A percentile compares a stretch with the other conserved stretches of the same genome.
These are phyloP conservation scores for Mortierella sp. DNA, from an alignment of 371 early-diverging fungal species.

Conservation along the genomic window DNA sequence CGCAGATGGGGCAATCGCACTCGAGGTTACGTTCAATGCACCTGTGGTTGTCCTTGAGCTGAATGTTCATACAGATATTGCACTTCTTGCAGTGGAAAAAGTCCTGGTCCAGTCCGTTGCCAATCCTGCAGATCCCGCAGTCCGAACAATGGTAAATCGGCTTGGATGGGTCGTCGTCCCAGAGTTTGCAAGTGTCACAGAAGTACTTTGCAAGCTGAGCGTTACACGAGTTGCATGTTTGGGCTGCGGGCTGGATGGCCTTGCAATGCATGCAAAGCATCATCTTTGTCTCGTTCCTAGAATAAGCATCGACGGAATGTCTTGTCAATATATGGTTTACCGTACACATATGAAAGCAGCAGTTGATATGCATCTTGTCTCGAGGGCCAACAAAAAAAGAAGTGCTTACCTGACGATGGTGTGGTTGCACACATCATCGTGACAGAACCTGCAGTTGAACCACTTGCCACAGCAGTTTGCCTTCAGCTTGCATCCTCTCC, in stretches of 20 bases:
- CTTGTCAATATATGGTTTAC: not conserved
- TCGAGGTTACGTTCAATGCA: slow-evolving; percentile 96
- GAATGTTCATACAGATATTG: slow-evolving; percentile 91
- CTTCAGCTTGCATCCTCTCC: slow-evolving; percentile 86
- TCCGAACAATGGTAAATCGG: slow-evolving; percentile 93
- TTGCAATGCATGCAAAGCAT: slow-evolving; percentile 97
- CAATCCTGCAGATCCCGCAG: slow-evolving; percentile 96
- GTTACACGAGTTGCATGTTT: slow-evolving; percentile 81
- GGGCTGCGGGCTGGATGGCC: slow-evolving; percentile 83
- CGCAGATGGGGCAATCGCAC: slow-evolving; percentile 97
- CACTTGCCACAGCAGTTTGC: slow-evolving; percentile 94
- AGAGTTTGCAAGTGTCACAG: slow-evolving; percentile 94
- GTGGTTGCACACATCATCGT: slow-evolving; percentile 92
- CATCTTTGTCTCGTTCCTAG: slow-evolving; percentile 78
- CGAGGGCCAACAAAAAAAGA: not conserved
- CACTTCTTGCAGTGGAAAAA: slow-evolving; percentile 97
- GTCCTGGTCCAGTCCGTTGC: slow-evolving; percentile 82
- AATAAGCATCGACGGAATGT: not conserved
- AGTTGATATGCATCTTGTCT: not conserved
- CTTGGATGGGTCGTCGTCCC: slow-evolving; percentile 89
- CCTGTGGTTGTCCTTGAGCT: slow-evolving; percentile 83
- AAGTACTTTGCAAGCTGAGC: slow-evolving; percentile 83
- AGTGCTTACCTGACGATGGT: slow-evolving; percentile 81
- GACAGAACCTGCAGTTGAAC: slow-evolving; percentile 96
- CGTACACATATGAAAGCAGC: not conserved